These are phyloP conservation scores for Starmera stellimalicola DNA, from an alignment of 1,139 yeast genomes.

Conservation along the genomic window DNA sequence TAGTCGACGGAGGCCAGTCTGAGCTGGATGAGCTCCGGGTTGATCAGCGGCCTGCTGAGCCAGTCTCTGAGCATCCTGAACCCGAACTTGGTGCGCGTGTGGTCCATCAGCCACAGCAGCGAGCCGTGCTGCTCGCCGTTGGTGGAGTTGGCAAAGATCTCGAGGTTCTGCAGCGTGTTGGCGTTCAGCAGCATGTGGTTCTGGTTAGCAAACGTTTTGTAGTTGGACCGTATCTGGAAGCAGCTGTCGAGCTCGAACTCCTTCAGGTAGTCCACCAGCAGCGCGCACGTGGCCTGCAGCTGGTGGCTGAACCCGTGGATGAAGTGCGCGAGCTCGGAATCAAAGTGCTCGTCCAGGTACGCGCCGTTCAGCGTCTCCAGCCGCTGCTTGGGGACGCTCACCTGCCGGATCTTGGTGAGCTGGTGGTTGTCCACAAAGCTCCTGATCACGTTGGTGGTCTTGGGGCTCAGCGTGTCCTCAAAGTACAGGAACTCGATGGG, in stretches of 20 bases:
- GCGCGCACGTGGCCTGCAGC: conserved; percentile 36
- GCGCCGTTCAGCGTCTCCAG: conserved; percentile 9
- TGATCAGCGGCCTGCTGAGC: conserved; percentile 64
- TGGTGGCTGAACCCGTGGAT: conserved; percentile 7
- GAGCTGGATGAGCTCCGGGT: conserved; percentile 40
- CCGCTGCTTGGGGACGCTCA: conserved; percentile 4
- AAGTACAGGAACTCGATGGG: conserved; percentile 64
- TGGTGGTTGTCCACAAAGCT: conserved; percentile 17
- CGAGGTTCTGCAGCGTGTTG: conserved; percentile 59
- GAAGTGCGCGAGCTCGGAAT: conserved; percentile 10
- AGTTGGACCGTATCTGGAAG: conserved; percentile 43
- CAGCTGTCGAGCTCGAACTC: conserved; percentile 56
- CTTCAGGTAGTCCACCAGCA: conserved; percentile 42
- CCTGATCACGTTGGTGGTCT: conserved; percentile 7
- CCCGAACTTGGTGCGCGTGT: conserved; percentile 74
- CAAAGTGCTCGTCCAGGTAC: conserved; percentile 9
- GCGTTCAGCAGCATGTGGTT: conserved; percentile 61
- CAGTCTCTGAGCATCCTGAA: conserved; percentile 55
- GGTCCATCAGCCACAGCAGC: conserved; percentile 68
- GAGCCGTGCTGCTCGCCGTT: conserved; percentile 54
- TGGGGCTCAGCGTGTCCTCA: conserved; percentile 25
- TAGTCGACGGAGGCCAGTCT: conserved; percentile 61
- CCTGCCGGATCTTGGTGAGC: neutral
- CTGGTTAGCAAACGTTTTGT: conserved; percentile 40
- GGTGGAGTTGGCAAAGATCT: conserved; percentile 60